A percentile compares a stretch with the other conserved stretches of the same genome.
Evolutionary conservation across 441 rosid genomes (phyloP).

Genomic region (Arabidopsis hybrid): DNA sequence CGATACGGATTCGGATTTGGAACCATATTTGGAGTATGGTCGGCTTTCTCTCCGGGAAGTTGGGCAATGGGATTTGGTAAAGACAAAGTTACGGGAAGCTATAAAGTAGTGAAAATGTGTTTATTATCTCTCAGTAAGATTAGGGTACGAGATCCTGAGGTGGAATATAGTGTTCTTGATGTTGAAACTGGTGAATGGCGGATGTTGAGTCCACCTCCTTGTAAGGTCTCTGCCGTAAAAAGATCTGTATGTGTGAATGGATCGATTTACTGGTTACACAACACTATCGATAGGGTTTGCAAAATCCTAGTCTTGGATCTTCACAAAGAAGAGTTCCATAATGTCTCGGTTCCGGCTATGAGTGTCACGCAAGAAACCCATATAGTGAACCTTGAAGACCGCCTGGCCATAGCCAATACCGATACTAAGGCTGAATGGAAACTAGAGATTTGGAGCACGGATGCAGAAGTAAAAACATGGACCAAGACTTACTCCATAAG

Average conservation of each 20-base stretch:
- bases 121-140: not conserved
- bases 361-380: slow-evolving; percentile 21
- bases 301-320: slow-evolving; percentile 28
- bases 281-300: not conserved
- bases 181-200: slow-evolving; percentile 20
- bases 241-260: slow-evolving; percentile 17
- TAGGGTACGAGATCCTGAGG: not conserved
- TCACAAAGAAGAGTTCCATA: slow-evolving; percentile 14
- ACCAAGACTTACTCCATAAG: slow-evolving; percentile 19
- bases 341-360: not conserved
- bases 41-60: not conserved
- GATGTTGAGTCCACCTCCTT: slow-evolving; percentile 4
- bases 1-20: not conserved
- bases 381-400: slow-evolving; percentile 8
- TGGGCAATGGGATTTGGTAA: not conserved
- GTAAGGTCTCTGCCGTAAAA: not conserved
- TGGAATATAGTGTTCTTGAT: slow-evolving; percentile 31
- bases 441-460: slow-evolving; percentile 27
- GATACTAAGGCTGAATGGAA: slow-evolving; percentile 16
- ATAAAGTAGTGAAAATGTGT: not conserved
- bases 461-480: not conserved
- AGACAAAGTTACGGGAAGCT: not conserved
- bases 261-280: slow-evolving; percentile 24
- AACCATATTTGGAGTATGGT: not conserved
- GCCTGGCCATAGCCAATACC: slow-evolving; percentile 10